Evolutionary conservation across 441 rosid species (phyloP), one percentile per base, ranked within the genome.

Genomic region (Bocquillonia castaneifolia): DNA sequence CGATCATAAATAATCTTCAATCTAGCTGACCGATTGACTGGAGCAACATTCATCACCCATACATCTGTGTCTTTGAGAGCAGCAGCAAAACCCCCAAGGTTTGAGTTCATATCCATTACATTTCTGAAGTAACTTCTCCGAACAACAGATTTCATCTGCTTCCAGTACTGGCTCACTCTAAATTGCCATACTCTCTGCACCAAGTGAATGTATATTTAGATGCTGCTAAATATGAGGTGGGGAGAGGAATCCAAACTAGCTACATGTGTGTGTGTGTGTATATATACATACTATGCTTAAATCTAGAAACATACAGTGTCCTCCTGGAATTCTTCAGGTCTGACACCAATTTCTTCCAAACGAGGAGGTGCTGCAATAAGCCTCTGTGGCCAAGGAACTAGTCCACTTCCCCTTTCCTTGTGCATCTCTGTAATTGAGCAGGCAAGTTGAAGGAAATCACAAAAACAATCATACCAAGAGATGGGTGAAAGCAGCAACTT

Each of bases 31-130:
- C 73, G 78, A 48, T 76, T 81, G 64, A 82, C 82, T 0, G 96
- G 91, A 77, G 92, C 86, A 76, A 91, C 96, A 64, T 91, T 91
- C 96, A 93, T 93, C 59, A 91, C 94, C 98, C 98, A 93, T 23
- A 86, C 89, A 76, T 91, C 93, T 71, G 75, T 85, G 66, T 85
- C 90, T 45, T 79, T 82, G 51, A 93, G 89, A 40, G 93, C 90
- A 77, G 91, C 90, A 66, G 85, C 97, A 69, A 93, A 93, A 45
- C 98, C 94, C 4, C 97, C 96, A 6, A 93, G 88, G 76, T 86
- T 82, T 64, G 98, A 82, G 72, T 84, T 93, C 98, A 93, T 93
- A 74, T 93, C 97, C 97, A 93, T 91, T 68, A 93, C 88, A 75
- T 93, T 93, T 86, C 97, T 81, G 72, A 93, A 78, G 66, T 84